Percentiles rank a stretch among this genome's conserved stretches.
Conservation (phyloP, 2,329 filamentous ascomycete genomes). For the Phyllosticta capitalensis region DNA sequence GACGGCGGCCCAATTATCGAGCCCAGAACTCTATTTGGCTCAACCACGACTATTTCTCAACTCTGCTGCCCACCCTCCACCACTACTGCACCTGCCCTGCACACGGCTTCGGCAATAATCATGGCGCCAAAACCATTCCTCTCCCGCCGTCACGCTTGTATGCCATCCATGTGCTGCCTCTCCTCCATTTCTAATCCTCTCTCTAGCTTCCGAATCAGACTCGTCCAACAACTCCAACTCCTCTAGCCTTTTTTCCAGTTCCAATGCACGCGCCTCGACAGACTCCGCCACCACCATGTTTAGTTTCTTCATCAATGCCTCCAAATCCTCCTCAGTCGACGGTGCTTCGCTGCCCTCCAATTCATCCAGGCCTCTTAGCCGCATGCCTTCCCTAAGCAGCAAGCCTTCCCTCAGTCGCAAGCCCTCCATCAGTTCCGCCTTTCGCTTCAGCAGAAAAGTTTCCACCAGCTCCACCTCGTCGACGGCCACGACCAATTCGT, state of each 20-base stretch:
- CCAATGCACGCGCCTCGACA: neutral
- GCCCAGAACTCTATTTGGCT: neutral
- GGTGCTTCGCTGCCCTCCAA: neutral
- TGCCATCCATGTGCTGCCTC: neutral
- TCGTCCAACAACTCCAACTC: neutral
- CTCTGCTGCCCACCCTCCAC: neutral
- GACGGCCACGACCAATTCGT: neutral
- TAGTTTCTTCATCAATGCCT: constrained; percentile 4
- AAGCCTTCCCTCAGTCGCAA: neutral
- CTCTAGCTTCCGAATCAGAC: neutral
- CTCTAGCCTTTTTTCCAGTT: neutral
- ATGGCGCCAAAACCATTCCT: neutral
- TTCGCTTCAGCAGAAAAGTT: neutral
- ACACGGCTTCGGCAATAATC: no score
- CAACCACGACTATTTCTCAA: no score
- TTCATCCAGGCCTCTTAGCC: neutral
- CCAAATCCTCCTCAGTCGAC: neutral
- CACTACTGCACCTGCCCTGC: neutral
- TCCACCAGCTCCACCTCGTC: neutral
- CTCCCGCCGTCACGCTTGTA: neutral
- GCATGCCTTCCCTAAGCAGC: constrained; percentile 1
- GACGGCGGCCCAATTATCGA: neutral
- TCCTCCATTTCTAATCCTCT: neutral
- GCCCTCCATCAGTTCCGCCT: constrained; percentile 1
- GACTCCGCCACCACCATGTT: constrained; percentile 1